phyloP scores from a whole-genome alignment of 805 yeast species.

The Candida fluviatilis region DNA sequence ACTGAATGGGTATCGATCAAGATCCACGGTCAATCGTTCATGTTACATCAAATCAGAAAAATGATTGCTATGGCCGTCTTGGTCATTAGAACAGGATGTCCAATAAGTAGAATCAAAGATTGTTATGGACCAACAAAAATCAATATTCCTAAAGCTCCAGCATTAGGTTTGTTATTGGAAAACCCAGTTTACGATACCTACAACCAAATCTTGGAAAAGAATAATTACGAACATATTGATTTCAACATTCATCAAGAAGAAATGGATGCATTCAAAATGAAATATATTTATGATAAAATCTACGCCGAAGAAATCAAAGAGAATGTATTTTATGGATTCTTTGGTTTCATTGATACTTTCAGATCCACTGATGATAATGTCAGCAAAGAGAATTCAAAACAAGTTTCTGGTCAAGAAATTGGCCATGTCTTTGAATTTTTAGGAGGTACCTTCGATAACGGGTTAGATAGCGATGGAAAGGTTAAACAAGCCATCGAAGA shows the following conservation, averaged over 20 bases:
- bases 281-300: constrained; percentile 86
- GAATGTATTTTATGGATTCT: constrained; percentile 85
- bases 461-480: constrained; percentile 6
- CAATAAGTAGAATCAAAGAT: constrained; percentile 66
- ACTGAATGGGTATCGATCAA: constrained; percentile 96
- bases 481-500: constrained; percentile 9
- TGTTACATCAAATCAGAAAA: constrained; percentile 96
- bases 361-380: constrained; percentile 33
- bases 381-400: constrained; percentile 39
- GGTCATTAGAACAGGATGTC: constrained; percentile 82
- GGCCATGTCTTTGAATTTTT: constrained; percentile 59
- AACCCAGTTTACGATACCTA: constrained; percentile 88
- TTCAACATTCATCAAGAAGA: constrained; percentile 62
- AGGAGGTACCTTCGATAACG: constrained; percentile 35
- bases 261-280: constrained; percentile 84
- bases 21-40: constrained; percentile 96
- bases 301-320: constrained; percentile 87
- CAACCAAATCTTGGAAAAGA: constrained; percentile 63
- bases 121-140: constrained; percentile 73
- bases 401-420: constrained; percentile 37
- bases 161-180: constrained; percentile 85
- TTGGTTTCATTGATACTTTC: constrained; percentile 83
- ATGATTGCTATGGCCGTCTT: constrained; percentile 95
- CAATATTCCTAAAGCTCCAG: constrained; percentile 96
- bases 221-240: constrained; percentile 73